Base-by-base conservation (phyloP, 2,329 filamentous ascomycete genomes). In the Talaromyces amestolkiae region DNA sequence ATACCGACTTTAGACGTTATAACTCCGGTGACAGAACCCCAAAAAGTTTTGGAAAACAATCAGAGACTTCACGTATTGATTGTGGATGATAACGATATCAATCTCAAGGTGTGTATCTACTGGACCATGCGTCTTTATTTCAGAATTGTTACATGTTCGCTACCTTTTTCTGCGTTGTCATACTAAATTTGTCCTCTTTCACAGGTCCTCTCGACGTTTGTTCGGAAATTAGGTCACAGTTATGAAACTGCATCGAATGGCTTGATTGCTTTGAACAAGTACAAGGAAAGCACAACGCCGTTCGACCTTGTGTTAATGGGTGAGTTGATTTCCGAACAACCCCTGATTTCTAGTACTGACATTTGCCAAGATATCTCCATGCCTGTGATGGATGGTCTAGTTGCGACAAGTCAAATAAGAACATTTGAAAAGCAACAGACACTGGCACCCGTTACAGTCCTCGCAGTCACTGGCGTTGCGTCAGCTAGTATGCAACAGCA, bases 331-430 rank as follows among this genome's bases (percentile, higher is more conserved):
- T 73, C 75, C 66, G 27, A 3, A 47, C 7, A 3, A 22, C 2
- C 7, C 8, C 13, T 13, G 3, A 15, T 51, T 5, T 13, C 6
- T 19, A 0, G 11, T 27, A 51, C 13, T 51, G 22, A 24, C 22
- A 31, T 27, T 15, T 3, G 3, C 4, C 67, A 72, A 80, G 79
- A 81, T 64, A 75, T 81, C 22, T 77, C 74, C 17, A 81, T 81
- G 79, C 79, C 79, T 1, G 69, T 80, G 7, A 77, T 81, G 76
- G 75, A 81, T 63, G 80, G 80, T 0, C 77, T 82, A 31, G 73
- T 75, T 27, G 78, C 79, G 7, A 80, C 80, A 1, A 72, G 75
- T 15, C 73, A 74, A 19, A 82, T 82, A 63, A 75, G 80, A 22
- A 69, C 72, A 27, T 70, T 73, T 37, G 77, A 79, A 67, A 71